Evolutionary conservation across 306 rosid genomes (phyloP).

Genomic region (Spatholobus suberectus): DNA sequence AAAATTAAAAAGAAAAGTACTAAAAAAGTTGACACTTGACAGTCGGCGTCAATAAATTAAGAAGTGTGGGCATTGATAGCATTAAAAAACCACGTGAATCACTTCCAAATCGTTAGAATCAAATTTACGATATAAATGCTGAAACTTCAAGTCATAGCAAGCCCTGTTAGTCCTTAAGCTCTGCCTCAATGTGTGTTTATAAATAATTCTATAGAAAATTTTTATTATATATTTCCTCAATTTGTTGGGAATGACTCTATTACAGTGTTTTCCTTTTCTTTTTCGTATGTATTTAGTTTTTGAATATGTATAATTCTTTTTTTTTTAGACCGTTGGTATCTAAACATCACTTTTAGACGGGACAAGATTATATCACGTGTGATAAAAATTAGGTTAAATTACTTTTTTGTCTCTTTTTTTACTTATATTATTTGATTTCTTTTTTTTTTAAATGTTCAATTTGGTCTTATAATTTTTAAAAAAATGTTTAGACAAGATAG

Average conservation of each 20-base stretch:
- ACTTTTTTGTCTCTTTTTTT: too few species aligned
- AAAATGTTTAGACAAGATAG: too few species aligned
- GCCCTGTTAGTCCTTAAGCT: not conserved
- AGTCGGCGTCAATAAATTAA: not conserved
- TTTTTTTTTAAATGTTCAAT: too few species aligned
- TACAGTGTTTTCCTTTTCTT: not conserved
- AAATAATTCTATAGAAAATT: not conserved
- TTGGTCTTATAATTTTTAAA: too few species aligned
- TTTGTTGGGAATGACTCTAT: not conserved
- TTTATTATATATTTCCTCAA: not conserved
- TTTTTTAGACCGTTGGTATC: not conserved
- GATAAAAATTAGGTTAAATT: too few species aligned
- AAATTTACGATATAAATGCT: not conserved
- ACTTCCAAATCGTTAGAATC: not conserved
- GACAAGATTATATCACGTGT: not conserved
- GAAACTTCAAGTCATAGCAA: constrained; percentile 26
- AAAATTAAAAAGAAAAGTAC: not conserved
- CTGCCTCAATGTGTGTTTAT: not conserved
- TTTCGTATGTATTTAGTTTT: not conserved
- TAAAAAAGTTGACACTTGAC: not conserved
- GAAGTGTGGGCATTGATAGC: not conserved
- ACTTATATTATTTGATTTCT: too few species aligned
- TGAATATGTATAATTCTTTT: not conserved
- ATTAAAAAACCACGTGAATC: not conserved
- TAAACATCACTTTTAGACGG: not conserved